Conservation (phyloP, 768 basidiomycete species). For the Gymnopilus junonius region DNA sequence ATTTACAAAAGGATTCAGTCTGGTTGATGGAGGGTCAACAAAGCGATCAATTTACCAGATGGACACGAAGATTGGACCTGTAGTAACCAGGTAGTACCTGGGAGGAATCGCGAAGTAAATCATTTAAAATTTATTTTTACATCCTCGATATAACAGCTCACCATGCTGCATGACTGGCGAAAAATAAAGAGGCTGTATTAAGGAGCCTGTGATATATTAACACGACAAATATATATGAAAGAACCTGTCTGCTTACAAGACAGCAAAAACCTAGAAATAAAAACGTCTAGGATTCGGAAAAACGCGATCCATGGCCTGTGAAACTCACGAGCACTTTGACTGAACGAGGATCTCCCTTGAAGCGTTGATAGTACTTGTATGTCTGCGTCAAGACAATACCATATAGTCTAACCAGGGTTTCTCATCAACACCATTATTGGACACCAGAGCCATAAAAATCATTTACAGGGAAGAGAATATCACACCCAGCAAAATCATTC, state of each 20-base stretch:
- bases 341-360: slow-evolving; percentile 29
- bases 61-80: slow-evolving; percentile 18
- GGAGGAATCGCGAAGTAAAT: neutral
- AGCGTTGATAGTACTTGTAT: slow-evolving; percentile 37
- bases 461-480: slow-evolving; percentile 36
- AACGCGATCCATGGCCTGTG: neutral
- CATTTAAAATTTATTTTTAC: neutral
- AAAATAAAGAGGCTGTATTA: slow-evolving; percentile 33
- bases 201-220: slow-evolving; percentile 21
- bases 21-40: neutral
- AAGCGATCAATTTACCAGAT: slow-evolving; percentile 28
- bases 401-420: slow-evolving; percentile 25
- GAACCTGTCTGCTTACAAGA: slow-evolving; percentile 23
- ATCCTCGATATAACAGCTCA: slow-evolving; percentile 8
- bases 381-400: slow-evolving; percentile 36
- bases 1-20: neutral
- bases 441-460: neutral
- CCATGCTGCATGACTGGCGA: slow-evolving; percentile 37
- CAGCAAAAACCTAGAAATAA: slow-evolving; percentile 19
- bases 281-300: neutral
- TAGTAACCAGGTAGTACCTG: slow-evolving; percentile 33
- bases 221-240: neutral
- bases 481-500: slow-evolving; percentile 38
- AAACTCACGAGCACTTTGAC: slow-evolving; percentile 32
- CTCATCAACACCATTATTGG: neutral